Evolutionary conservation across 208 protist genomes (phyloP).

Genomic region (Trypanosoma boissoni): DNA sequence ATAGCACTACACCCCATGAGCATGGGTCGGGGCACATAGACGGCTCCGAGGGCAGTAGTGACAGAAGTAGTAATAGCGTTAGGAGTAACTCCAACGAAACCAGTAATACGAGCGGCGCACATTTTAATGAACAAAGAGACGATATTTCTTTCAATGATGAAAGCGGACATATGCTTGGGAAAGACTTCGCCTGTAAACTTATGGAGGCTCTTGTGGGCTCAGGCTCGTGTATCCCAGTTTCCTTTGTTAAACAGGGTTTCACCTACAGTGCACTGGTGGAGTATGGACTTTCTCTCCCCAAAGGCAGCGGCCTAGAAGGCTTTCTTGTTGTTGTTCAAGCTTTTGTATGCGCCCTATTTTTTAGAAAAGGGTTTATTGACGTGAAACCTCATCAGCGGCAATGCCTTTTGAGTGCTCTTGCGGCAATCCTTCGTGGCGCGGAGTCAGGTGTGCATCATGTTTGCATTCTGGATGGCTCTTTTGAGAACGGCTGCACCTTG

Average conservation of each 20-base stretch:
- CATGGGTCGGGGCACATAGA: background rate
- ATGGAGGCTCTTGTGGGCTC: conserved; percentile 45
- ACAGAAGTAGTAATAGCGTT: background rate
- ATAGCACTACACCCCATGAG: too few relatives aligned
- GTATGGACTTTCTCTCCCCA: conserved; percentile 69
- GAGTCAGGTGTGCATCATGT: conserved; percentile 56
- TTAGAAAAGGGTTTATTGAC: conserved; percentile 53
- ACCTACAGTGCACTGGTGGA: conserved; percentile 55
- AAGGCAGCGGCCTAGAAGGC: conserved; percentile 48
- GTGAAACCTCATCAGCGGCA: conserved; percentile 50
- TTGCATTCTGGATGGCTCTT: conserved; percentile 48
- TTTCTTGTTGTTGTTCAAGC: conserved; percentile 70
- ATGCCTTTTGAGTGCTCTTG: conserved; percentile 50
- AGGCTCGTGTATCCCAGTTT: conserved; percentile 20
- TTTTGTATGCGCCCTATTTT: conserved; percentile 61
- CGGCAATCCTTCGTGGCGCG: conserved; percentile 45
- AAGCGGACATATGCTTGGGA: conserved; percentile 8
- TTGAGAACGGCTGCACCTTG: conserved; percentile 2
- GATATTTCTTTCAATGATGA: conserved; percentile 5
- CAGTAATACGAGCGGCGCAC: conserved; percentile 6
- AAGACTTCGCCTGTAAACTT: conserved; percentile 33
- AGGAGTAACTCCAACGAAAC: conserved; percentile 11
- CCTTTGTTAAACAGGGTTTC: conserved; percentile 70
- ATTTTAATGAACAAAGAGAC: background rate
- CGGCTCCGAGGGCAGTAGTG: conserved; percentile 2